These are phyloP conservation scores for Aspergillus sclerotiicarbonarius DNA, from an alignment of 495 filamentous ascomycete genomes.

Conservation along the genomic window DNA sequence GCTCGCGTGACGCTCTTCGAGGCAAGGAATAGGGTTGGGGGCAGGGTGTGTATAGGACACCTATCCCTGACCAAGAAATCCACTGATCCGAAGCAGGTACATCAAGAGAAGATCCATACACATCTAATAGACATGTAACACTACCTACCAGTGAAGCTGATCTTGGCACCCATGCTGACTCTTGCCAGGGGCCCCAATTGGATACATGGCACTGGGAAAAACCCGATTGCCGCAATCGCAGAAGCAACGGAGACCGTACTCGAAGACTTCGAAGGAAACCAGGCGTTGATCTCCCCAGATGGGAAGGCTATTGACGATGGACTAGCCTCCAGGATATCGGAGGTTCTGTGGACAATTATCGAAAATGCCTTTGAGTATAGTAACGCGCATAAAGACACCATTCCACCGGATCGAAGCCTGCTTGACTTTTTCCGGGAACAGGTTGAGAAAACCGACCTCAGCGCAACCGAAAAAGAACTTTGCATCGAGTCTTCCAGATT, in stretches of 20 bases:
- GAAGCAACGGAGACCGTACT: constrained; percentile 60
- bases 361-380: constrained; percentile 77
- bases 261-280: constrained; percentile 52
- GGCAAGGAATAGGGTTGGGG: constrained; percentile 78
- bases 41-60: constrained; percentile 55
- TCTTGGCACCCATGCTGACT: constrained; percentile 10
- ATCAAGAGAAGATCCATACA: constrained; percentile 35
- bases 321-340: constrained; percentile 52
- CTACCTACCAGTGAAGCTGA: neutral
- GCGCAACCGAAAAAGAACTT: constrained; percentile 50
- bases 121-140: constrained; percentile 49
- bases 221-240: constrained; percentile 81
- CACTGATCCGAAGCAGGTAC: constrained; percentile 29
- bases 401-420: constrained; percentile 65
- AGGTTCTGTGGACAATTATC: constrained; percentile 77
- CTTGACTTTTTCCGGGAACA: constrained; percentile 73
- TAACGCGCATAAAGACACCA: constrained; percentile 60
- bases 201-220: constrained; percentile 86
- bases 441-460: constrained; percentile 54
- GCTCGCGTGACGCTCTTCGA: constrained; percentile 84
- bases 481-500: constrained; percentile 63
- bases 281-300: constrained; percentile 59
- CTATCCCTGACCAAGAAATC: neutral
- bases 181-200: constrained; percentile 77
- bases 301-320: constrained; percentile 56